phyloP scores from a whole-genome alignment of 1,284 basidiomycete species.

The Rhodotorula sp. region DNA sequence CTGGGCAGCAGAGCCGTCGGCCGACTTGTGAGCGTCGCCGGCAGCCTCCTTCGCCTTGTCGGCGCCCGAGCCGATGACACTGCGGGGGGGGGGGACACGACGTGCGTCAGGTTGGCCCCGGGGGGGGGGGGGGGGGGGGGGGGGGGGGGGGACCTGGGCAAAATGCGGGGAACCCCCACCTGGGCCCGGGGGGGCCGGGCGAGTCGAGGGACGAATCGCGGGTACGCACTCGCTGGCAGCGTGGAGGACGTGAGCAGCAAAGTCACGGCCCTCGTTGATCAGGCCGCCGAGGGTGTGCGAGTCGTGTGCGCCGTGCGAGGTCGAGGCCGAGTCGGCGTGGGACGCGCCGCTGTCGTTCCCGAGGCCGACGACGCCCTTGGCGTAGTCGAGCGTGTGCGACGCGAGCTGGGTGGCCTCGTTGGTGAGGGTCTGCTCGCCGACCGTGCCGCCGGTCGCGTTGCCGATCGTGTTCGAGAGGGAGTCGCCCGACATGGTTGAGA shows the following conservation, averaged over 20 bases:
- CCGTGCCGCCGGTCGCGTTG: conserved; percentile 20
- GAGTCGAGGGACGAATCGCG: too few species aligned
- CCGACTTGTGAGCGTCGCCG: conserved; percentile 23
- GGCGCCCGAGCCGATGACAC: conserved; percentile 24
- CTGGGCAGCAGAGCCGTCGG: conserved; percentile 12
- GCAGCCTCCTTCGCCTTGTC: conserved; percentile 37
- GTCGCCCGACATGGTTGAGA: conserved; percentile 24
- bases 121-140: too few species aligned
- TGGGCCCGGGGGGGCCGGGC: not conserved
- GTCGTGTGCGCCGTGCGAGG: conserved; percentile 15
- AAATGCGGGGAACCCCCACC: too few species aligned
- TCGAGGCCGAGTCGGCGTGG: conserved; percentile 7
- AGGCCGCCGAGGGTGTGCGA: conserved; percentile 26
- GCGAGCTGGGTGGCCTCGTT: conserved; percentile 28
- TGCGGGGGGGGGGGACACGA: not conserved
- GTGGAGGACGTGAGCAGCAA: conserved; percentile 29
- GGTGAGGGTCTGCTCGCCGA: conserved; percentile 28
- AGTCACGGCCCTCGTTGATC: conserved; percentile 30
- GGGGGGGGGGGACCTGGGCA: too few species aligned
- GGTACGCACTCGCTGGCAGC: conserved; percentile 21
- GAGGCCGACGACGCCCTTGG: conserved; percentile 23
- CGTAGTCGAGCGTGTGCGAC: conserved; percentile 29
- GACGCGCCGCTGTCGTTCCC: conserved; percentile 24
- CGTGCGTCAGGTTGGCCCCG: too few species aligned
- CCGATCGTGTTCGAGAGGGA: conserved; percentile 29